Percentiles rank a stretch among this genome's conserved stretches.
Conservation (phyloP, 495 filamentous ascomycete species). For the Terfezia boudieri region DNA sequence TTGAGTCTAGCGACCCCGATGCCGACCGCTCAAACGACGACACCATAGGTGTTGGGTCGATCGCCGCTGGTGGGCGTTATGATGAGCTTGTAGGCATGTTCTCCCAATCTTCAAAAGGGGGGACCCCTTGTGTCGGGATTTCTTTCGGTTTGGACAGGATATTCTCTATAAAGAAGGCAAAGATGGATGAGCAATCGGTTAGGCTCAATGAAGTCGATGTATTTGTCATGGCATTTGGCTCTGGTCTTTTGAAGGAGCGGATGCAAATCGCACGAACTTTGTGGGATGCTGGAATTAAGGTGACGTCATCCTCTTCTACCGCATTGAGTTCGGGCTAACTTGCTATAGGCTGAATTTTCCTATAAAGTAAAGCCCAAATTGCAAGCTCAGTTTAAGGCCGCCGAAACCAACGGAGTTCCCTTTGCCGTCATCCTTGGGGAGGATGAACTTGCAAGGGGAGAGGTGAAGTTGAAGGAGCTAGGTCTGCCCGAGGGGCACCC, state of each 20-base stretch:
- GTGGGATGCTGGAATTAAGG: slow-evolving; percentile 64
- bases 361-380: slow-evolving; percentile 64
- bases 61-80: slow-evolving; percentile 80
- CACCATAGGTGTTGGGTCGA: slow-evolving; percentile 59
- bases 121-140: slow-evolving; percentile 82
- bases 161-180: slow-evolving; percentile 68
- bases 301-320: slow-evolving; percentile 13
- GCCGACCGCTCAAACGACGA: slow-evolving; percentile 70
- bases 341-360: slow-evolving; percentile 42
- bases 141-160: slow-evolving; percentile 92
- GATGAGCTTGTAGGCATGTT: slow-evolving; percentile 92
- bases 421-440: slow-evolving; percentile 61
- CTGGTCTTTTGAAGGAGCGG: slow-evolving; percentile 55
- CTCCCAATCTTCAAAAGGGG: slow-evolving; percentile 32
- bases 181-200: slow-evolving; percentile 24
- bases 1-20: slow-evolving; percentile 31
- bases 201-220: slow-evolving; percentile 61
- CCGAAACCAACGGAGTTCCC: slow-evolving; percentile 47
- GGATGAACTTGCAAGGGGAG: slow-evolving; percentile 49
- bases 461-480: slow-evolving; percentile 70
- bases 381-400: slow-evolving; percentile 55
- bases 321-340: slow-evolving; percentile 4
- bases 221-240: slow-evolving; percentile 82
- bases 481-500: slow-evolving; percentile 56
- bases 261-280: slow-evolving; percentile 49